Conservation (phyloP, 2,329 filamentous ascomycete genomes). For the Colletotrichum scovillei region DNA sequence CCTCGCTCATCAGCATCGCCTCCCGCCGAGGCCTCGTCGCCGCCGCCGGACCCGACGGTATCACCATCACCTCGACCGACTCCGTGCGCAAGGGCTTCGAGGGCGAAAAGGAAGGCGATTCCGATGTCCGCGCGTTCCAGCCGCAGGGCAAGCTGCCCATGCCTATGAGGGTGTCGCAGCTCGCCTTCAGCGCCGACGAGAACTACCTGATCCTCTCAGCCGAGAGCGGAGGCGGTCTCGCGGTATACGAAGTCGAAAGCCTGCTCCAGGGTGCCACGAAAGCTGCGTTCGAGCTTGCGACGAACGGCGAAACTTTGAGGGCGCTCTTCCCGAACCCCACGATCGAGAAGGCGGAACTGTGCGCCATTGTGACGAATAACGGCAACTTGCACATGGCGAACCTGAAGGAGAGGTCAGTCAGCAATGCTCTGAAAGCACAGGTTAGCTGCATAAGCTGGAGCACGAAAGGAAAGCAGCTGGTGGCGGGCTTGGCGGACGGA, state of each 20-base stretch:
- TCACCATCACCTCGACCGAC: conserved; percentile 82
- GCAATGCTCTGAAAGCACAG: conserved; percentile 73
- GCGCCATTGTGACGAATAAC: conserved; percentile 82
- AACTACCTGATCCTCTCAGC: conserved; percentile 85
- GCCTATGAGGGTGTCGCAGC: conserved; percentile 82
- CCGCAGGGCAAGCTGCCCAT: conserved; percentile 80
- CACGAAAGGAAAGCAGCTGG: conserved; percentile 89
- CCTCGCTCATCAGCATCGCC: conserved; percentile 87
- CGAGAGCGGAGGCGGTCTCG: conserved; percentile 82
- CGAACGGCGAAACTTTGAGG: conserved; percentile 79
- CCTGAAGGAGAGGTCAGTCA: conserved; percentile 74
- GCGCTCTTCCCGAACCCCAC: conserved; percentile 85
- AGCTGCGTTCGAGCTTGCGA: conserved; percentile 79
- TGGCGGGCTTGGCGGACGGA: conserved; percentile 86
- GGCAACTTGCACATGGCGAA: conserved; percentile 89
- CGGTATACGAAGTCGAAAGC: conserved; percentile 81
- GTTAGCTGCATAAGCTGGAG: conserved; percentile 94
- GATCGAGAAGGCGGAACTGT: conserved; percentile 76
- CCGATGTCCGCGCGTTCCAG: conserved; percentile 75
- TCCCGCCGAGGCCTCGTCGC: conserved; percentile 84
- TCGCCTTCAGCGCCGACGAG: conserved; percentile 93
- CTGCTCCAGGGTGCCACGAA: conserved; percentile 75
- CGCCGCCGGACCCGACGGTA: conserved; percentile 83
- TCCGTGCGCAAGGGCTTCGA: conserved; percentile 81
- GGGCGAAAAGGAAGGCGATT: conserved; percentile 64